A percentile compares a stretch with the other conserved stretches of the same genome.
These are phyloP conservation scores for Penicillium hordei DNA, from an alignment of 2,329 filamentous ascomycete species.

Conservation along the genomic window DNA sequence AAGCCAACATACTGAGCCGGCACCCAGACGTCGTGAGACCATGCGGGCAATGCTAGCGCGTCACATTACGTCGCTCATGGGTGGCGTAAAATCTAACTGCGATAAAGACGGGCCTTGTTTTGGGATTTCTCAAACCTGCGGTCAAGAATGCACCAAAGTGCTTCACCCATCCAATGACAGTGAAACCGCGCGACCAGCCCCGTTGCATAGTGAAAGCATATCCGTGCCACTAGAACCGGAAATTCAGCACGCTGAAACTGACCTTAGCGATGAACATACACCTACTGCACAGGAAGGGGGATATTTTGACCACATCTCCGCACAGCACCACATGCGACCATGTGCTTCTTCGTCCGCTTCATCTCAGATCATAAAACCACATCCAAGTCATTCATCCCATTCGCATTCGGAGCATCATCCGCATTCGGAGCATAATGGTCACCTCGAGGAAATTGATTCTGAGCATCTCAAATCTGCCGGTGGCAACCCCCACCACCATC, in stretches of 20 bases:
- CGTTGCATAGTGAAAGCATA: constrained; percentile 20
- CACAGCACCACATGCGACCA: constrained; percentile 8
- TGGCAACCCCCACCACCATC: constrained; percentile 74
- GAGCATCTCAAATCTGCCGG: constrained; percentile 14
- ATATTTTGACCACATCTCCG: constrained; percentile 17
- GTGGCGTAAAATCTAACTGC: constrained; percentile 52
- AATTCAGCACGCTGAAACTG: constrained; percentile 3
- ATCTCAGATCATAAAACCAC: constrained; percentile 8
- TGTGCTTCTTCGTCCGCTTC: constrained; percentile 10
- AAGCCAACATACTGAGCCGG: constrained; percentile 11
- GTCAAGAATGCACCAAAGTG: constrained; percentile 59
- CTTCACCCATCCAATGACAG: constrained; percentile 21
- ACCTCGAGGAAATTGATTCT: constrained; percentile 13
- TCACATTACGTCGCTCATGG: constrained; percentile 52
- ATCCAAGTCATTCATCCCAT: neutral
- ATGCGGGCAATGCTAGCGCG: constrained; percentile 38
- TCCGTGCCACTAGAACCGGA: constrained; percentile 20
- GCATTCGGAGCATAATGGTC: neutral
- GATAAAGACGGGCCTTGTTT: constrained; percentile 61
- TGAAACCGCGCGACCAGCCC: constrained; percentile 17
- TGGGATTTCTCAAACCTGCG: constrained; percentile 62
- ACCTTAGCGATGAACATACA: constrained; percentile 3
- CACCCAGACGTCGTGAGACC: constrained; percentile 27
- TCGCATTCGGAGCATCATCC: neutral
- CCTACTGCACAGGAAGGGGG: constrained; percentile 7